Conservation (phyloP, 176 grass and related monocot species). For the Carex parvula region DNA sequence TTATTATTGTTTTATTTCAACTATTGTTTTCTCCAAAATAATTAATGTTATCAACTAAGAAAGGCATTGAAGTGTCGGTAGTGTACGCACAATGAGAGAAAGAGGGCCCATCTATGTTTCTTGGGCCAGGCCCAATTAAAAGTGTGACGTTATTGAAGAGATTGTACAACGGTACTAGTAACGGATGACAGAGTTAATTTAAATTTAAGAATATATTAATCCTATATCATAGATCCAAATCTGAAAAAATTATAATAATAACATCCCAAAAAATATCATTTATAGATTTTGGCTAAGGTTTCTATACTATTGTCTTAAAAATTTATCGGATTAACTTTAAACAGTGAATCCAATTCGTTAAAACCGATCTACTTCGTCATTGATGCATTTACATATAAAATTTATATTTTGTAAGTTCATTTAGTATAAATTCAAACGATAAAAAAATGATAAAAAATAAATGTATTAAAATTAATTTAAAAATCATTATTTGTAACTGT, state of each 20-base stretch:
- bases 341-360: no score
- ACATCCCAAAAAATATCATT: not conserved
- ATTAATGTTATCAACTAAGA: not conserved
- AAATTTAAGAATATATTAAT: not conserved
- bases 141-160: no score
- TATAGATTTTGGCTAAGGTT: no score
- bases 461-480: no score
- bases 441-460: no score
- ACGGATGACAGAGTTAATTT: not conserved
- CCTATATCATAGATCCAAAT: not conserved
- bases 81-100: not conserved
- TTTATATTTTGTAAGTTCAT: no score
- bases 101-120: not conserved
- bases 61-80: not conserved
- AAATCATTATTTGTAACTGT: no score
- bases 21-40: not conserved
- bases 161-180: not conserved
- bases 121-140: not conserved
- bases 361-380: no score
- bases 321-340: no score
- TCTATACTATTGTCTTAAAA: no score
- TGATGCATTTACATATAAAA: no score
- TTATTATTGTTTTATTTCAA: not conserved
- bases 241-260: not conserved
- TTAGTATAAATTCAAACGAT: no score